These are phyloP conservation scores for Eucalyptus guilfoylei DNA, from an alignment of 345 rosid genomes.

Conservation along the genomic window DNA sequence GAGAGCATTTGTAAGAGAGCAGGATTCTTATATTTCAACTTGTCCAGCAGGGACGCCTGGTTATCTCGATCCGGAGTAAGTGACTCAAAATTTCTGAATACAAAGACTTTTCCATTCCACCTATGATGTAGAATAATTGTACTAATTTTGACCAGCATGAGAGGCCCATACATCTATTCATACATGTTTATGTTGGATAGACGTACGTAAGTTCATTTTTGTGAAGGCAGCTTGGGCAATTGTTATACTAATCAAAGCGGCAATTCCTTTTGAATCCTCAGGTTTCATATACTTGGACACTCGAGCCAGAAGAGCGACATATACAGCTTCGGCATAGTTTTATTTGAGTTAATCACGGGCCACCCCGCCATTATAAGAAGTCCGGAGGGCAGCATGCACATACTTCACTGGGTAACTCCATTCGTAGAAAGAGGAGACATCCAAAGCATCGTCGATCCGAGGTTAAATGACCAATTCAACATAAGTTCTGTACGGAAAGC, in stretches of 20 bases:
- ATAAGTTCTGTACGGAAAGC: background rate
- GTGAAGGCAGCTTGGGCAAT: background rate
- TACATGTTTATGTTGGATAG: background rate
- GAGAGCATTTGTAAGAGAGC: constrained; percentile 13
- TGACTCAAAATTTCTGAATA: background rate
- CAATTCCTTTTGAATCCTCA: background rate
- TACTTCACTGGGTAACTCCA: background rate
- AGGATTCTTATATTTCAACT: constrained; percentile 16
- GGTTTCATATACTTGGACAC: background rate
- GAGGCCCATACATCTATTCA: background rate
- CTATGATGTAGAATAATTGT: background rate
- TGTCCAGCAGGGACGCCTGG: constrained; percentile 30
- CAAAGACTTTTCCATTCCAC: background rate
- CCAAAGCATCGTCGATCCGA: background rate
- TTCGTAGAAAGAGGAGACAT: background rate
- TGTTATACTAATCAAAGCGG: background rate
- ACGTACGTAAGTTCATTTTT: rapidly evolving
- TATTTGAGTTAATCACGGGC: background rate
- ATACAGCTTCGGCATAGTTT: background rate
- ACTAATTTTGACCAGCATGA: background rate
- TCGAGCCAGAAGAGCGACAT: background rate
- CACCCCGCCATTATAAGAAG: background rate
- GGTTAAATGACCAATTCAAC: background rate
- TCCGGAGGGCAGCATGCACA: background rate
- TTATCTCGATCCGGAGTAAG: constrained; percentile 36